Percentiles rank a stretch among this genome's conserved stretches.
Conservation (phyloP, 768 basidiomycete genomes). For the Podaxis sp. region DNA sequence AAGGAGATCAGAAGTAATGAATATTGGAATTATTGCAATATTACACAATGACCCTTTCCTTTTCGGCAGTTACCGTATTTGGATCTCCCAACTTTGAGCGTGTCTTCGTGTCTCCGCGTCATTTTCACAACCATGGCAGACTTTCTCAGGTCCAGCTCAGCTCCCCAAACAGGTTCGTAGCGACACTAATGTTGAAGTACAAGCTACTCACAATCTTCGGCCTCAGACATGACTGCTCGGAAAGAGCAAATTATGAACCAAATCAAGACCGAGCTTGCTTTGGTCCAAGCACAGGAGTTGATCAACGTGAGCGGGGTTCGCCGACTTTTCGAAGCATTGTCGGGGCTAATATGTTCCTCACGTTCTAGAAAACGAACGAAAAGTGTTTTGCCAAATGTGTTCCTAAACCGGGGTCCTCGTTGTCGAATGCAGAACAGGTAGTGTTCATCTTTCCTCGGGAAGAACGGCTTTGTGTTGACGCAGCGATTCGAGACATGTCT, state of each 20-base stretch:
- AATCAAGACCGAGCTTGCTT: constrained; percentile 68
- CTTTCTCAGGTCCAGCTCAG: constrained; percentile 44
- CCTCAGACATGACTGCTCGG: constrained; percentile 42
- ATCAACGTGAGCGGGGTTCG: constrained; percentile 55
- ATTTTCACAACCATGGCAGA: constrained; percentile 43
- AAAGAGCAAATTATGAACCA: constrained; percentile 62
- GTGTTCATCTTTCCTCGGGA: not conserved
- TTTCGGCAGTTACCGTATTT: constrained; percentile 9
- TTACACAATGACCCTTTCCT: not conserved
- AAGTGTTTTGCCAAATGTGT: constrained; percentile 79
- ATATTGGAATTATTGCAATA: not conserved
- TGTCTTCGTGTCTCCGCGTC: not conserved
- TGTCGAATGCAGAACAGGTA: constrained; percentile 11
- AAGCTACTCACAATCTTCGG: not conserved
- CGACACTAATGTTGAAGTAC: not conserved
- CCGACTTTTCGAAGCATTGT: not conserved
- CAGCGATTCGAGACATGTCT: constrained; percentile 62
- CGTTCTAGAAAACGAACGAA: constrained; percentile 72
- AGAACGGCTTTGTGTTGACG: constrained; percentile 2
- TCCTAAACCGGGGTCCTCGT: constrained; percentile 58
- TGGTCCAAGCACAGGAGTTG: constrained; percentile 78
- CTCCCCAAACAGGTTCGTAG: constrained; percentile 16
- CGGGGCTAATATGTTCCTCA: constrained; percentile 4
- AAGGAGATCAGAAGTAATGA: not conserved
- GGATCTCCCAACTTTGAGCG: not conserved